Base-by-base conservation (phyloP, 192 early-diverging fungal genomes). In the Podila clonocystis region DNA sequence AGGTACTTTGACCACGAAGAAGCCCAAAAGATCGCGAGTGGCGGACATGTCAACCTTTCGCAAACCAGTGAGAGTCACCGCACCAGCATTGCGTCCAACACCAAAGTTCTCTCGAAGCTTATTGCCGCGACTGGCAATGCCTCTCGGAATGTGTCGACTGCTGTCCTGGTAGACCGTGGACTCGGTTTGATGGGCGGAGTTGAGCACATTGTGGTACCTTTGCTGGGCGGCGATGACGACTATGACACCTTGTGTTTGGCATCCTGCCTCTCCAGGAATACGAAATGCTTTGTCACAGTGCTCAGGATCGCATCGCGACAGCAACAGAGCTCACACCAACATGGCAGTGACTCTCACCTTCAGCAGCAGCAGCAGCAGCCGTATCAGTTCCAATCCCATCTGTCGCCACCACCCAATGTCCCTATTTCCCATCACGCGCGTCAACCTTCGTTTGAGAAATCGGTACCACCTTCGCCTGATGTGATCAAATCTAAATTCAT, bases 201-300 rank as follows among this genome's bases (percentile, higher is more conserved):
- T 15, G 70, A 91, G 68, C 82, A 87, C 8, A 83, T 97, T 28
- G 83, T 95, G 4, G 88, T 96, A 24, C 89, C 91, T 19, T 93
- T 94, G 74, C 74, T 91, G 58, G 95, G 94, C 17, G 89, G 91
- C 2, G 59, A 72, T 3, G 96, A 97, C 68, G 95, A 96, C 82
- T 86, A 89, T 73, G 89, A 91, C 50, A 89, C 91, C 0, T 52
- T 91, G 0, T 65, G 82, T 3, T 73, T 94, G 38, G 89, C 90
- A 0, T 77, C 89, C 30, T 85, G 85, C 4, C 64, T 95, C 29
- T 84, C 74, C 66, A 86, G 34, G 17, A 84, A 83, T 50, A 82
- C 86, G 9, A 68, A 73, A 3, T 88, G 86, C 6, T 84, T 84
- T 62, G 87, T 92, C 3, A 77, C 86, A 1, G 76, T 92, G 3